Base-by-base conservation (phyloP, 163 green algal genomes). In the Picocystis sp. region DNA sequence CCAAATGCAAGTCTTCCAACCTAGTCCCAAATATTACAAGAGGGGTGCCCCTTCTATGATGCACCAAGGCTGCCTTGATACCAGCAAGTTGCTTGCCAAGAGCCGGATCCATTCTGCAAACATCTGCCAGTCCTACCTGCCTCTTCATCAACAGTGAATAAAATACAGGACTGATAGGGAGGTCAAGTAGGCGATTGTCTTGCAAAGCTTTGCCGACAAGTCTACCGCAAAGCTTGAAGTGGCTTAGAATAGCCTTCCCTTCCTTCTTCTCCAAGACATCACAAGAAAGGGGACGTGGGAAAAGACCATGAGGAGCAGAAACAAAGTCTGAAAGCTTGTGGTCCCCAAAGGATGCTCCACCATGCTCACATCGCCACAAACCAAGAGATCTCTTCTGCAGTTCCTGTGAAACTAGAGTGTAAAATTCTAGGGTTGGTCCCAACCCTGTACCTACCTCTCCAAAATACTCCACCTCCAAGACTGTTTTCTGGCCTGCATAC, bases 391-490 rank as follows among this genome's bases (percentile, higher is more conserved):
- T 65, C n/a, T 65, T 53, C 73, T 92, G 83, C 41, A 97, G 74
- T 69, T 95, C 82, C 61, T 93, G 75, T 3, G 65, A 81, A n/a
- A 96, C 66, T 56, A 96, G 76, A 17, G 88, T 92, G 78, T 93
- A 96, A 64, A 95, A 96, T 71, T 97, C 88, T 29, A 96, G 78
- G 8, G 88, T 96, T 41, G 88, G 88, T 3, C 88, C 88, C 49
- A 94, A 77, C 15, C 88, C 85, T 12, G 82, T 92, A 58, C 80
- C 79, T 69, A 53, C 69, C 55, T 78, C 70, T 3, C 64, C 62
- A 38, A 74, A 76, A 51, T 72, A 78, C 44, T 78, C 70, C 34
- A 78, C 67, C 38, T 78, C 70, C 3, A 78, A 55, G 17, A 72
- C 54, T 13, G 64, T 57, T 48, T 65, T 70, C 47, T 76, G 67